Percentiles rank a stretch among this genome's conserved stretches.
Evolutionary conservation across 345 rosid species (phyloP).

Genomic region (Viola odorata): DNA sequence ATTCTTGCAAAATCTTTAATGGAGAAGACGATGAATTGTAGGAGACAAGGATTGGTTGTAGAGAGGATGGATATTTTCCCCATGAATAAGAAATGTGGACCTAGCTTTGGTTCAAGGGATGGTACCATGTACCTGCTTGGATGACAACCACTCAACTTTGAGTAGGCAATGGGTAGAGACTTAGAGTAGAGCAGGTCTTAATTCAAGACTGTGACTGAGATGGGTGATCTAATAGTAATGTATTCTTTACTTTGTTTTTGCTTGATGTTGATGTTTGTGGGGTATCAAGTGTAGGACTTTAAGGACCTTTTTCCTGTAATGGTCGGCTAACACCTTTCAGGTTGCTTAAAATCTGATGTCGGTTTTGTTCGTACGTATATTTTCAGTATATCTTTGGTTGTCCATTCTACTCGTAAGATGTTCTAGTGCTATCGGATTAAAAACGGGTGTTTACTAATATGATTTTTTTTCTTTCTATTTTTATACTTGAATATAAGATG

Average conservation of each 20-base stretch:
- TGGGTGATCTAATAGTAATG: background rate
- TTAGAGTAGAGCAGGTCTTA: background rate
- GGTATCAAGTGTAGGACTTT: background rate
- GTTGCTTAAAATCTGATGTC: background rate
- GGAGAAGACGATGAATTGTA: background rate
- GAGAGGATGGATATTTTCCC: background rate
- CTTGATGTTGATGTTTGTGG: background rate
- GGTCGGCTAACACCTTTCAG: background rate
- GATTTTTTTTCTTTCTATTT: too few relatives aligned
- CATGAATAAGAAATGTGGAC: background rate
- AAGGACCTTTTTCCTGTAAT: background rate
- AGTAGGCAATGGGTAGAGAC: background rate
- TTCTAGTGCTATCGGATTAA: too few relatives aligned
- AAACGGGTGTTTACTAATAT: too few relatives aligned
- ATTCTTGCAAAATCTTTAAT: background rate
- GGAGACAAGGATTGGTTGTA: background rate
- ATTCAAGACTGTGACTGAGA: too few relatives aligned
- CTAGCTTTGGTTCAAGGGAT: background rate
- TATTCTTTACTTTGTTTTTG: background rate
- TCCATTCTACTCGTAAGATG: too few relatives aligned
- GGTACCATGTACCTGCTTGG: background rate
- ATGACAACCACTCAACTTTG: background rate
- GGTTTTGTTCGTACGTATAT: background rate
- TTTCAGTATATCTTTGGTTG: background rate
- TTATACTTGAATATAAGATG: too few relatives aligned